Percentiles rank a stretch among this genome's conserved stretches.
Evolutionary conservation across 192 early-diverging fungal species (phyloP).

Genomic region (Coemansia sp.): DNA sequence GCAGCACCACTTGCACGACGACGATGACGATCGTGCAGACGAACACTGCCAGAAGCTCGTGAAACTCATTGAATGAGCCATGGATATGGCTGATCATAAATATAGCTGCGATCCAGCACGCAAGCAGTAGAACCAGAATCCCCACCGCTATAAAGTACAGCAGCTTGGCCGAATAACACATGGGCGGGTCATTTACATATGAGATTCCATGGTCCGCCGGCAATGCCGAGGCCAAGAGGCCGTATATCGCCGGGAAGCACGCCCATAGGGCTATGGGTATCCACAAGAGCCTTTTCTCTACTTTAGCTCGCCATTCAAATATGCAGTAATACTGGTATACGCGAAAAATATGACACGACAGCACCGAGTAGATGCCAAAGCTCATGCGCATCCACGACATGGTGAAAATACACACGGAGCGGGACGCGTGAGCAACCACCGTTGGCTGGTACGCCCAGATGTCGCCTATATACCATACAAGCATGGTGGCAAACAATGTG

Average conservation of each 20-base stretch:
- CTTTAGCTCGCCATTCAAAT: constrained; percentile 28
- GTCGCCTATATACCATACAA: constrained; percentile 43
- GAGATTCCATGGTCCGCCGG: constrained; percentile 12
- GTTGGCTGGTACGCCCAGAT: constrained; percentile 41
- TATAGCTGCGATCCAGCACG: constrained; percentile 23
- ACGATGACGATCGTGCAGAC: constrained; percentile 14
- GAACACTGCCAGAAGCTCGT: constrained; percentile 29
- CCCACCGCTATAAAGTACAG: constrained; percentile 37
- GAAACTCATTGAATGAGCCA: constrained; percentile 40
- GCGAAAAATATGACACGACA: constrained; percentile 28
- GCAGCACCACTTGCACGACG: constrained; percentile 30
- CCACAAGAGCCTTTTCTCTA: constrained; percentile 17
- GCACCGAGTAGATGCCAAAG: constrained; percentile 30
- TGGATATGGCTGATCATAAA: constrained; percentile 19
- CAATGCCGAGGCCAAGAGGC: constrained; percentile 28
- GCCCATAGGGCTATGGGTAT: constrained; percentile 12
- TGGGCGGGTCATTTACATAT: constrained; percentile 12
- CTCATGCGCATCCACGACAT: constrained; percentile 49
- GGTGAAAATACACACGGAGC: constrained; percentile 27
- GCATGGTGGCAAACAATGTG: constrained; percentile 17
- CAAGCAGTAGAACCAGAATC: constrained; percentile 14
- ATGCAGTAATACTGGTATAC: constrained; percentile 47
- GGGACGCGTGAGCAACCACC: constrained; percentile 15
- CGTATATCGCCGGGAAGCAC: constrained; percentile 17
- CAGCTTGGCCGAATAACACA: constrained; percentile 29